Conservation (phyloP, 1,139 yeast species). For the Zhuliangozyma blackwelliae region DNA sequence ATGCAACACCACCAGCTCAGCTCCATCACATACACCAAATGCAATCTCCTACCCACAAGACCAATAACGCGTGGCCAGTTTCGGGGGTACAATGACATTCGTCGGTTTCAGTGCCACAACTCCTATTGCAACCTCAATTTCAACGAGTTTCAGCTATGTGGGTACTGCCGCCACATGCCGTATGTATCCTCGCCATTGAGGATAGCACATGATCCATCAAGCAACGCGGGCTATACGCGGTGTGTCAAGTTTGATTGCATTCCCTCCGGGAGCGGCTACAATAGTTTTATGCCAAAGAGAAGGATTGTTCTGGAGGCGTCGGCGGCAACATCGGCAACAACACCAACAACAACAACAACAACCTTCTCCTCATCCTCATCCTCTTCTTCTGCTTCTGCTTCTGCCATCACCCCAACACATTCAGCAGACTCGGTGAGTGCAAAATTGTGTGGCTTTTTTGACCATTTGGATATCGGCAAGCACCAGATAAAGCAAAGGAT, state of each 20-base stretch:
- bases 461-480: constrained; percentile 10
- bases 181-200: constrained; percentile 21
- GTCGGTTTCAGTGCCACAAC: constrained; percentile 11
- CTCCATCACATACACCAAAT: constrained; percentile 5
- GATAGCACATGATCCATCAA: not conserved
- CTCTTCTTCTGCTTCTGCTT: too few relatives aligned
- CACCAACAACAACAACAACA: constrained; percentile 7
- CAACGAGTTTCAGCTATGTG: constrained; percentile 12
- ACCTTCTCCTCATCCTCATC: too few relatives aligned
- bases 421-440: too few relatives aligned
- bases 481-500: constrained; percentile 9
- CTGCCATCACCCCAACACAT: too few relatives aligned
- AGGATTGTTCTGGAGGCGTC: too few relatives aligned
- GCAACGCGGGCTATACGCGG: not conserved
- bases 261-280: constrained; percentile 1
- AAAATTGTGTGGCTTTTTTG: constrained; percentile 6
- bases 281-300: too few relatives aligned
- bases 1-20: constrained; percentile 1
- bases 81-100: constrained; percentile 10
- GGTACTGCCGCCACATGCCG: constrained; percentile 20
- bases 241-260: constrained; percentile 4
- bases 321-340: not conserved
- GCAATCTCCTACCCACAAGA: constrained; percentile 8
- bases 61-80: constrained; percentile 10
- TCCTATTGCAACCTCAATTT: constrained; percentile 7